Percentiles rank a stretch among this genome's conserved stretches.
phyloP scores from a whole-genome alignment of 225 moss, liverwort and hornwort species.

The Polytrichum commune region DNA sequence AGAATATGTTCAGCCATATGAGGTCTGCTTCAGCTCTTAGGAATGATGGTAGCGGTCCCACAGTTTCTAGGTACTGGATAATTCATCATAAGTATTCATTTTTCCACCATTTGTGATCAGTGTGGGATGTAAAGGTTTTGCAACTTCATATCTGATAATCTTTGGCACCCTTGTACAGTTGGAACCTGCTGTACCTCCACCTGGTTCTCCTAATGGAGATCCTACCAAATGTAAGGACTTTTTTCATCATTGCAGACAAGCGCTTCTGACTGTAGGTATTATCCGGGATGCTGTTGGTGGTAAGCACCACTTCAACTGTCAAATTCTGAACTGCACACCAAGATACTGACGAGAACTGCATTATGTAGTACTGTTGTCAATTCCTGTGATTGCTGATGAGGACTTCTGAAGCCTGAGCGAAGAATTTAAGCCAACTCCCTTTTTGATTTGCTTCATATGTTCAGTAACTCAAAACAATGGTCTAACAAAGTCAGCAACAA shows the following conservation, averaged over 20 bases:
- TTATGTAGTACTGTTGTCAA: too few relatives aligned
- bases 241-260: slow-evolving; percentile 62
- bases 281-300: slow-evolving; percentile 83
- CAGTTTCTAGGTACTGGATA: too few relatives aligned
- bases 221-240: slow-evolving; percentile 54
- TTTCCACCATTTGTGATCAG: too few relatives aligned
- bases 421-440: neutral
- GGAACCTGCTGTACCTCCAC: slow-evolving; percentile 59
- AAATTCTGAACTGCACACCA: neutral
- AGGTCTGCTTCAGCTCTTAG: too few relatives aligned
- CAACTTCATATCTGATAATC: too few relatives aligned
- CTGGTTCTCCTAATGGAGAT: slow-evolving; percentile 66
- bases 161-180: slow-evolving; percentile 28
- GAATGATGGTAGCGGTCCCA: too few relatives aligned
- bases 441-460: slow-evolving; percentile 11
- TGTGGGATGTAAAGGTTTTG: too few relatives aligned
- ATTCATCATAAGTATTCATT: too few relatives aligned
- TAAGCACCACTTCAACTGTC: slow-evolving; percentile 8
- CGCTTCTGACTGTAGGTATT: slow-evolving; percentile 88
- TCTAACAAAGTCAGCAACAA: slow-evolving; percentile 42
- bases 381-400: too few relatives aligned
- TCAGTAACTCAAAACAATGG: slow-evolving; percentile 53
- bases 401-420: too few relatives aligned
- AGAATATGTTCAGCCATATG: too few relatives aligned
- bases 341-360: too few relatives aligned